phyloP scores from a whole-genome alignment of 805 yeast genomes.

The Yamadazyma laniorum region DNA sequence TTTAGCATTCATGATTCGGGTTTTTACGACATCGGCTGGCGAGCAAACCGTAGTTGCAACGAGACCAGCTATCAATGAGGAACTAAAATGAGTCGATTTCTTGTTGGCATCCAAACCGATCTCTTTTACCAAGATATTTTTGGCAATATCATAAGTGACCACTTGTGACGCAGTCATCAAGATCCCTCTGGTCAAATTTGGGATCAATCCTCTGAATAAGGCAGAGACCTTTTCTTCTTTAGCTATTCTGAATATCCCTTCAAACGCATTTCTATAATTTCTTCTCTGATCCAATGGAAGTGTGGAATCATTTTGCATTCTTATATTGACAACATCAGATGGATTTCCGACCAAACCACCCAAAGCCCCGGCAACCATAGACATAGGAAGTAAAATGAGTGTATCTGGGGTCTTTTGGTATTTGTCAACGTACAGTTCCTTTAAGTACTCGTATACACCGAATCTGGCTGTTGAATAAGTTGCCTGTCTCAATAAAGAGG shows the following conservation, averaged over 20 bases:
- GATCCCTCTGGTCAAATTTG: constrained; percentile 77
- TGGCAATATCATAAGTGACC: constrained; percentile 80
- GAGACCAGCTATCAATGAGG: constrained; percentile 78
- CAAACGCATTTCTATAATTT: constrained; percentile 73
- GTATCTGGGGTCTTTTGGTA: constrained; percentile 53
- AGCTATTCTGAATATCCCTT: constrained; percentile 63
- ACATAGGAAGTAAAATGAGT: constrained; percentile 62
- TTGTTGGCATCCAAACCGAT: constrained; percentile 55
- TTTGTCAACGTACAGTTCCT: constrained; percentile 46
- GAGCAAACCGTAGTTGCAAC: constrained; percentile 91
- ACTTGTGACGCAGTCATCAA: constrained; percentile 91
- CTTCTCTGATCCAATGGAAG: constrained; percentile 64
- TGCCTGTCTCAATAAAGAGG: constrained; percentile 80
- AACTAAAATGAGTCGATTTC: constrained; percentile 71
- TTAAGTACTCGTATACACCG: constrained; percentile 79
- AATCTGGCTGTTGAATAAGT: constrained; percentile 85
- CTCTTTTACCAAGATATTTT: constrained; percentile 52
- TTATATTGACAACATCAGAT: constrained; percentile 79
- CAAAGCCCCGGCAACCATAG: constrained; percentile 80
- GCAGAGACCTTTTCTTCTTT: constrained; percentile 59
- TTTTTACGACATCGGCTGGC: constrained; percentile 89
- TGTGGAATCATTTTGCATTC: constrained; percentile 87
- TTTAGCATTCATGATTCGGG: constrained; percentile 77
- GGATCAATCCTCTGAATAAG: constrained; percentile 70
- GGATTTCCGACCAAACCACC: constrained; percentile 91